Base-by-base conservation (phyloP, 2,329 filamentous ascomycete species). In the Arthrobotrys conoides region DNA sequence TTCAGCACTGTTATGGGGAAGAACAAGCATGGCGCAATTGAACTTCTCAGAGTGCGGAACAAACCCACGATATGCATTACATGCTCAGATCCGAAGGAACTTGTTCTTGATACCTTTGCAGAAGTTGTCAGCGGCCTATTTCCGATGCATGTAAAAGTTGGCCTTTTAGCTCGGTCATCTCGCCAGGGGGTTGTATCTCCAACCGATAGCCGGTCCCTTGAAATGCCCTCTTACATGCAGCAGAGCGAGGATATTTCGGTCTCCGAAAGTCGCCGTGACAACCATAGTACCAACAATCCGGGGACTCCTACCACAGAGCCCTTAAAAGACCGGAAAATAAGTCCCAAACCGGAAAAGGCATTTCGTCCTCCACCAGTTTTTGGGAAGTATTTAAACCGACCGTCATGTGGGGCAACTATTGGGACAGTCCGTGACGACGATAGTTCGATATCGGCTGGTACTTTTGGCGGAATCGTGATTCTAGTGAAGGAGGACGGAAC, bases 61-160 rank as follows among this genome's bases (percentile, higher is more conserved):
- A 73, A 70, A n/a, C 76, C 76, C 33, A 79, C 76, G n/a, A 79
- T 79, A 24, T 79, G 76, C 38, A 79, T 79, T n/a, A 79, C 76
- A 10, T 79, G 76, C 30, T 79, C 76, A 6, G 76, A 79, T 51
- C 76, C 76, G 12, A 79, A 75, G 36, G 76, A 75, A 22, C 68
- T 79, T 6, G 65, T 68, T 1, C 38, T 79, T n/a, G 76, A 79
- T 38, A 73, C 69, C 20, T 79, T 79, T 51, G 64, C 76, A 14
- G 76, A 75, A 55, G 76, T 79, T 20, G 76, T 79, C 5, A 75
- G 76, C 48, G 76, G 64, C 14, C 53, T 79, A 5, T 79, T 79
- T 48, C 76, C 76, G 5, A 79, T 79, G 76, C 76, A 79, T 18
- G 76, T 79, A 3, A 79, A 79, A 66, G 76, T 79, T 16, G 76